Evolutionary conservation across 2,329 filamentous ascomycete species (phyloP).

Genomic region (Exophiala mesophila): DNA sequence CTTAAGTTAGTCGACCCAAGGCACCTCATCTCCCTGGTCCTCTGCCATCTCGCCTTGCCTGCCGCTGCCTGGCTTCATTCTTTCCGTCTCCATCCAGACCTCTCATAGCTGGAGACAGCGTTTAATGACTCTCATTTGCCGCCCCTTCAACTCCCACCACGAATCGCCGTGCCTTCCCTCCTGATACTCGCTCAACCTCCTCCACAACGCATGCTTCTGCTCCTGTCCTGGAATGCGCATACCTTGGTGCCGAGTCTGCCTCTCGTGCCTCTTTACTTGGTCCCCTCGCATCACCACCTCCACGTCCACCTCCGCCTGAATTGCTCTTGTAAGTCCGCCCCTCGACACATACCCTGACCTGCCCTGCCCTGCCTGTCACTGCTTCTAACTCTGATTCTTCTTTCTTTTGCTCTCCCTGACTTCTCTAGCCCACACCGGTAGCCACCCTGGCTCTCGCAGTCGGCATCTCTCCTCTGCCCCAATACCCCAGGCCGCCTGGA

Average conservation of each 20-base stretch:
- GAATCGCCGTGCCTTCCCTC: conserved; percentile 20
- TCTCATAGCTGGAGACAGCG: conserved; percentile 17
- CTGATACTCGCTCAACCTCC: conserved; percentile 15
- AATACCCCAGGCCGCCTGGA: conserved; percentile 17
- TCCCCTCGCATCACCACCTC: conserved; percentile 20
- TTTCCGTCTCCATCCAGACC: conserved; percentile 19
- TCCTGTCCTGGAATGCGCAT: conserved; percentile 23
- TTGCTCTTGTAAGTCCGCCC: conserved; percentile 16
- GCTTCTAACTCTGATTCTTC: too few relatives aligned
- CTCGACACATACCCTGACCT: background rate
- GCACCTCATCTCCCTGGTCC: conserved; percentile 15
- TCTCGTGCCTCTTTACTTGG: conserved; percentile 15
- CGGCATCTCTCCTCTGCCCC: conserved; percentile 16
- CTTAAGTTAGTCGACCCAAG: conserved; percentile 17
- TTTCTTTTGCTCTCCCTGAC: conserved; percentile 16
- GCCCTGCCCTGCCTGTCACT: too few relatives aligned
- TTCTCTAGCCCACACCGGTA: conserved; percentile 5
- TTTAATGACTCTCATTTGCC: conserved; percentile 24
- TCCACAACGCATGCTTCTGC: conserved; percentile 19
- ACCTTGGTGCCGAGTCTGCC: conserved; percentile 16
- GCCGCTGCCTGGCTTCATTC: conserved; percentile 18
- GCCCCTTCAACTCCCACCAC: conserved; percentile 16
- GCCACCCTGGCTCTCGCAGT: conserved; percentile 22
- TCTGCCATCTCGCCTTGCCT: conserved; percentile 13
- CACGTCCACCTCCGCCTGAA: conserved; percentile 13